phyloP scores from a whole-genome alignment of 345 rosid species.

The Bruguiera sexangula region DNA sequence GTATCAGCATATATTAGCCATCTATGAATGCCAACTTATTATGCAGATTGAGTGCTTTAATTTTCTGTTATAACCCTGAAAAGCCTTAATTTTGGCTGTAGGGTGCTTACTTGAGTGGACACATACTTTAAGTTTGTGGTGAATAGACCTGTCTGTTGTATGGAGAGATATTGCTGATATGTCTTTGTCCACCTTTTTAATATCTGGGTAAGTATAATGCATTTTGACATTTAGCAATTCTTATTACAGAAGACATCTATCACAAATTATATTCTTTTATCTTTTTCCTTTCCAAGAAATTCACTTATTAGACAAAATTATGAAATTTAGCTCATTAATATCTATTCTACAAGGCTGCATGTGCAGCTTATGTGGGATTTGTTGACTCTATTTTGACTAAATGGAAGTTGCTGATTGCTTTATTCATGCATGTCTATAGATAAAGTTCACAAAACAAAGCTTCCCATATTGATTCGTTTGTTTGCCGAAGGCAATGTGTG shows the following conservation, averaged over 20 bases:
- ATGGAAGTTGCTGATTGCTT: background rate
- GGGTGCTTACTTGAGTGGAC: background rate
- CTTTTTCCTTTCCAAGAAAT: background rate
- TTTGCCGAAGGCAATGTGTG: background rate
- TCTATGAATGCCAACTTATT: too few relatives aligned
- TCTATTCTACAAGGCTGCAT: background rate
- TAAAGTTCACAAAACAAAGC: background rate
- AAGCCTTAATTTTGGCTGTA: background rate
- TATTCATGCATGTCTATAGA: background rate
- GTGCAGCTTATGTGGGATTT: background rate
- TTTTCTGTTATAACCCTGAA: too few relatives aligned
- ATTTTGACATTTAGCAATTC: background rate
- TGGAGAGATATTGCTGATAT: slow-evolving; percentile 77
- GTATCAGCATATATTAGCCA: too few relatives aligned
- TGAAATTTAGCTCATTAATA: background rate
- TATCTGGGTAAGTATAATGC: slow-evolving; percentile 71
- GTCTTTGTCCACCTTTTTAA: slow-evolving; percentile 80
- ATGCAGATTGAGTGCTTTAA: too few relatives aligned
- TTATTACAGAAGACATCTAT: background rate
- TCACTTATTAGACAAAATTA: background rate
- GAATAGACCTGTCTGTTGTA: slow-evolving; percentile 92
- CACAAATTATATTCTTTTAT: background rate
- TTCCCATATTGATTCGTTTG: background rate
- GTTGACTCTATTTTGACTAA: background rate
- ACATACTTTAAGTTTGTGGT: slow-evolving; percentile 58